Conservation (phyloP, 2,329 filamentous ascomycete species). For the Sporothrix variecibatus region DNA sequence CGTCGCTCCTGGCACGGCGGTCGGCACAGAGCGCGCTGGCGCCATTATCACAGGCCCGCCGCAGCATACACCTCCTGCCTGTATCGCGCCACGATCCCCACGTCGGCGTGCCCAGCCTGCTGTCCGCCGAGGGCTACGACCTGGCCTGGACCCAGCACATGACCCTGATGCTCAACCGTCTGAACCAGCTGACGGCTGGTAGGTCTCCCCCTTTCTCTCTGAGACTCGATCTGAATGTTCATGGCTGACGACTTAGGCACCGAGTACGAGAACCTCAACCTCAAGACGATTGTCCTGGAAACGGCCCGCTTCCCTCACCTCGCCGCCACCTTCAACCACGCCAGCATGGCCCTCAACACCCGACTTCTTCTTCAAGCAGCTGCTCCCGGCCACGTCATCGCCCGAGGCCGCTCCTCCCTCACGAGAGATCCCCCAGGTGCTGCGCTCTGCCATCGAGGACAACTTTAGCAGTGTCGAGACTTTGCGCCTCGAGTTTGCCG, state of each 20-base stretch:
- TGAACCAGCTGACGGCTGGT: conserved; percentile 76
- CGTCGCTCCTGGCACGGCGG: conserved; percentile 33
- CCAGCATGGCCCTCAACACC: conserved; percentile 95
- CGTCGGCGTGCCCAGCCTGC: conserved; percentile 49
- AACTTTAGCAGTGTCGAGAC: conserved; percentile 84
- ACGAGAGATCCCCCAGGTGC: conserved; percentile 52
- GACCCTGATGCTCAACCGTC: conserved; percentile 67
- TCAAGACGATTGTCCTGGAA: conserved; percentile 70
- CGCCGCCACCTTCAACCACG: conserved; percentile 89
- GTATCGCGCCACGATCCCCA: conserved; percentile 48
- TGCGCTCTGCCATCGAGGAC: conserved; percentile 62
- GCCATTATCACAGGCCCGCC: conserved; percentile 32
- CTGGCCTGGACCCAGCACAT: conserved; percentile 86
- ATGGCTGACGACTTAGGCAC: conserved; percentile 52
- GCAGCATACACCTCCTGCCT: conserved; percentile 40
- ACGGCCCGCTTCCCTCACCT: conserved; percentile 76
- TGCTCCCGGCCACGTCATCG: conserved; percentile 37
- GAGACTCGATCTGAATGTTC: not conserved
- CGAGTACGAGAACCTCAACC: conserved; percentile 56
- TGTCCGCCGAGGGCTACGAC: conserved; percentile 69
- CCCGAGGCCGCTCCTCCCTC: not conserved
- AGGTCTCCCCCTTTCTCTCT: conserved; percentile 37
- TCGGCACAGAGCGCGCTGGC: conserved; percentile 13
- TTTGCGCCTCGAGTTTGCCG: conserved; percentile 75
- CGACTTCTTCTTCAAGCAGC: conserved; percentile 72